These are phyloP conservation scores for Pistacia vera DNA, from an alignment of 345 rosid genomes.

Conservation along the genomic window DNA sequence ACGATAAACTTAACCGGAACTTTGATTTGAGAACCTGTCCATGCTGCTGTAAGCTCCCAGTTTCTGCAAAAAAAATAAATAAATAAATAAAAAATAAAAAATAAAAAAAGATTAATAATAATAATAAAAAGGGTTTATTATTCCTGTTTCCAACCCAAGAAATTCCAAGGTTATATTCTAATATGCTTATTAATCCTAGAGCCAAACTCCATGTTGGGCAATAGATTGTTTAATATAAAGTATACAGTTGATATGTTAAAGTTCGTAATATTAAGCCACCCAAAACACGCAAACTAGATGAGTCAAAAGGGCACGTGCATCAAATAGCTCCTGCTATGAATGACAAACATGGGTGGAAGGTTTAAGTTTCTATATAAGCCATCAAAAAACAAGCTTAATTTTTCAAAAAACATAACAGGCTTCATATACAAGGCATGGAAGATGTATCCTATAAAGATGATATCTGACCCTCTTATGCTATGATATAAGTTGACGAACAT, in stretches of 20 bases:
- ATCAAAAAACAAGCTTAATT: neutral
- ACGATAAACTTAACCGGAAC: conserved; percentile 86
- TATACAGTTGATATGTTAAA: neutral
- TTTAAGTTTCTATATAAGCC: neutral
- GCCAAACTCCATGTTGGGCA: neutral
- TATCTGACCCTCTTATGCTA: neutral
- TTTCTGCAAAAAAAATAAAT: conserved; percentile 56
- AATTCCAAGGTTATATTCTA: neutral
- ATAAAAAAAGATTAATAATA: neutral
- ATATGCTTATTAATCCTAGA: neutral
- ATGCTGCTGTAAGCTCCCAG: conserved; percentile 81
- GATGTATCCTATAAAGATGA: neutral
- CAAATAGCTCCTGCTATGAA: neutral
- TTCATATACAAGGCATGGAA: neutral
- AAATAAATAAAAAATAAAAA: too few relatives aligned
- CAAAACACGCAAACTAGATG: neutral
- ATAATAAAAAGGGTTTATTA: too few relatives aligned
- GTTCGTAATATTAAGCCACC: neutral
- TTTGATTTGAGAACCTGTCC: conserved; percentile 58
- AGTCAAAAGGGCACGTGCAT: neutral
- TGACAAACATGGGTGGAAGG: neutral
- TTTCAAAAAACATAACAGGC: neutral
- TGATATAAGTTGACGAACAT: conserved; percentile 24
- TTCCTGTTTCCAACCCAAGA: neutral
- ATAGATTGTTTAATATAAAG: neutral